Base-by-base conservation (phyloP, 495 filamentous ascomycete genomes). In the Amniculicola lignicola region DNA sequence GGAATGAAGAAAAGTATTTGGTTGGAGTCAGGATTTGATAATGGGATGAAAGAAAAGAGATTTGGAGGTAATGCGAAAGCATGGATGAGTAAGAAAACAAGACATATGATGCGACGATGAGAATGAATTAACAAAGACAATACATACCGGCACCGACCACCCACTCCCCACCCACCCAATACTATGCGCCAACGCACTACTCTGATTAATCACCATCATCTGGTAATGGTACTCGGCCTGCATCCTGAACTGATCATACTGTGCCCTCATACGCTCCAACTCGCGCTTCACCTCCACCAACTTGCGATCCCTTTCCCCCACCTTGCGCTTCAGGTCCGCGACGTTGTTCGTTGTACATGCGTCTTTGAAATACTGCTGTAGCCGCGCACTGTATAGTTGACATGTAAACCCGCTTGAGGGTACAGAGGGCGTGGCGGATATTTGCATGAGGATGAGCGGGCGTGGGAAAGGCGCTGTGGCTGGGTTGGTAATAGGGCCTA, bases 361-460 rank as follows among this genome's bases (percentile, higher is more conserved):
- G 14, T 21, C 19, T 7, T 7, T 4, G 41, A 44, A 44, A 22
- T 44, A 44, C 21, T 44, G 41, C 12, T 44, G 41, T 25, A 44
- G 12, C 6, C 41, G 16, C 4, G 41, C 5, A 9, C 16, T 22
- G 22, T 44, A 44, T 9, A 44, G 41, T 19, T 21, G 9, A 22
- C 41, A 44, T 44, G 41, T 27, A 25, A 44, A 44, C 4, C 41
- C 41, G n/a, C n/a, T n/a, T n/a, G n/a, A n/a, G n/a, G n/a, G n/a
- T n/a, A n/a, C n/a, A n/a, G n/a, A n/a, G n/a, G n/a, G n/a, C n/a
- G n/a, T n/a, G n/a, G n/a, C n/a, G n/a, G n/a, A n/a, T n/a, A n/a
- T n/a, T n/a, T n/a, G 23, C 14, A 37, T 22, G 11, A 22, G 4
- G 46, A 4, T 37, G 40, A 5, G 31, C n/a, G 21, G 15, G 16